Conservation (phyloP, 257 asterid genomes). For the Verbena officinalis region DNA sequence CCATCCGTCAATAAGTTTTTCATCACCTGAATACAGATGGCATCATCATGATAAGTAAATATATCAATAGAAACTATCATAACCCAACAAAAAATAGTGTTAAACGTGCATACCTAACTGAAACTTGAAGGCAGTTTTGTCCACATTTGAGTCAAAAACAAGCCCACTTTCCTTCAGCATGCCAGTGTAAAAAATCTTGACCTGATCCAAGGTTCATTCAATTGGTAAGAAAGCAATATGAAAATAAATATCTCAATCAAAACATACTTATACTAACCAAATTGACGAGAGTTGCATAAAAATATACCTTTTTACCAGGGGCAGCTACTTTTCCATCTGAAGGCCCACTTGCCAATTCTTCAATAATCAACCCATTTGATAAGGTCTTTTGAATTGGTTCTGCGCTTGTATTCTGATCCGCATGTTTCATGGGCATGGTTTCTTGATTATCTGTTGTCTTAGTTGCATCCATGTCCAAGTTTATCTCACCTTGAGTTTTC, state of each 20-base stretch:
- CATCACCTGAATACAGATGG: constrained; percentile 54
- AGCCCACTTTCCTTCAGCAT: constrained; percentile 61
- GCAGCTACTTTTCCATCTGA: constrained; percentile 72
- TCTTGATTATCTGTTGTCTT: constrained; percentile 36
- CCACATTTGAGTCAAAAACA: constrained; percentile 60
- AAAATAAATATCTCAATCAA: constrained; percentile 20
- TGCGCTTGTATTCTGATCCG: constrained; percentile 30
- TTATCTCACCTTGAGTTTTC: constrained; percentile 38
- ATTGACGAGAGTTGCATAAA: neutral
- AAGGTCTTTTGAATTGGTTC: constrained; percentile 48
- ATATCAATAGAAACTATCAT: constrained; percentile 1
- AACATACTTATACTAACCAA: constrained; percentile 19
- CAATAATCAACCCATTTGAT: constrained; percentile 75
- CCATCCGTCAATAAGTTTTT: constrained; percentile 67
- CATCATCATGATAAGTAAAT: constrained; percentile 10
- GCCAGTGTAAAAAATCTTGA: constrained; percentile 65
- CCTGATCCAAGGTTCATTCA: constrained; percentile 45
- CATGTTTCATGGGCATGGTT: constrained; percentile 25
- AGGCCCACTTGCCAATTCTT: constrained; percentile 63
- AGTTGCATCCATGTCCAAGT: constrained; percentile 19
- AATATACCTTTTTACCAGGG: constrained; percentile 63
- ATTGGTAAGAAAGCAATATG: constrained; percentile 5
- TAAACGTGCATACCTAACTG: constrained; percentile 59
- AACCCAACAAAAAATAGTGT: neutral
- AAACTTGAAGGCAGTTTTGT: constrained; percentile 48